Evolutionary conservation across 2,329 filamentous ascomycete species (phyloP), one percentile per base, ranked within the genome.

Genomic region (Claviceps quebecensis): DNA sequence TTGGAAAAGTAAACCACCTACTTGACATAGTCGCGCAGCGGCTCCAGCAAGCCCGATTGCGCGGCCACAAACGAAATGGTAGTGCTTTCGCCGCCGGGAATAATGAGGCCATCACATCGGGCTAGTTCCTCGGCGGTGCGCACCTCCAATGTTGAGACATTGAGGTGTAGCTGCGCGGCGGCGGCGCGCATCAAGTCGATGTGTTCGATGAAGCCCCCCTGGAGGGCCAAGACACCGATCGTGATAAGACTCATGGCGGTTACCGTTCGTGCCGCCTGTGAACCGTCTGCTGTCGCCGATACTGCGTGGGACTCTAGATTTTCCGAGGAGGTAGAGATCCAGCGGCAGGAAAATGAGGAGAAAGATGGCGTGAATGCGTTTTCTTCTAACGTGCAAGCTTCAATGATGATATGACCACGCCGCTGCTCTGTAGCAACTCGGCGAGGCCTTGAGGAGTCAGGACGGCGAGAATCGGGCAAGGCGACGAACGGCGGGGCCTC

Each of bases 51-150:
- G 16, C 84, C 83, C 0, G 86, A 88, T 56, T 90, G 79, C 22
- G 81, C 81, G 3, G 93, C 93, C 16, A 96, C 86, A 34, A 96
- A 77, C 11, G 88, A 87, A 58, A 98, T 94, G 3, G 91, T 84
- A 1, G 93, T 97, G 69, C 88, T 95, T 68, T 98, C 93, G 55
- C 93, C 93, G 49, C 93, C 93, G 3, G 93, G 93, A 46, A 98
- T 81, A 62, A 98, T 81, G 44, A 98, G 76, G 26, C 81, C 91
- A 66, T 91, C 81, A 69, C 90, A 97, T 58, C 65, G 66, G 4
- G 75, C 70, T 36, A 98, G 76, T 60, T 95, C 77, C 6, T 73
- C 69, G 2, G 79, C 70, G 6, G 84, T 96, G 53, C 91, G 84
- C 46, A 97, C 87, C 67, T 95, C 84, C 56, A 84, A 74, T 62